Evolutionary conservation across 2,329 filamentous ascomycete genomes (phyloP), one percentile per base, ranked within the genome.

Genomic region (Dactylellina cionopaga): DNA sequence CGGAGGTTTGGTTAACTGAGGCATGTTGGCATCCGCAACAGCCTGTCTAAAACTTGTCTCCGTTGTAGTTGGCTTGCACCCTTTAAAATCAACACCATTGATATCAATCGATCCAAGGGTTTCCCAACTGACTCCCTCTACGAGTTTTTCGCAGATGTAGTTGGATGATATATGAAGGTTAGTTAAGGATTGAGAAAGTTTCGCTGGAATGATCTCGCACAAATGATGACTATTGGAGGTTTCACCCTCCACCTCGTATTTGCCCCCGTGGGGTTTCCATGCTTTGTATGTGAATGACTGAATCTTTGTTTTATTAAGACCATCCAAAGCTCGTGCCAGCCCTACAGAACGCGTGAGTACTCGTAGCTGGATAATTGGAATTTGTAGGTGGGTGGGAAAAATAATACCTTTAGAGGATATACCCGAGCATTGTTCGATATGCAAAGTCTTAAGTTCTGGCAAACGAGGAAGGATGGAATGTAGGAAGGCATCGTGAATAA

Each of bases 141-240:
- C n/a, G 19, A 71, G 58, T 17, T 56, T 64, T 4, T 64, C 66
- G n/a, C 66, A 71, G 10, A 71, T 43, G 17, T 25, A 49, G 33
- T 58, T 22, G 1, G 33, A 46, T 1, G 25, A 24, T 13, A 71
- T 22, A 10, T 37, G 13, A 17, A 71, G 59, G 9, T 58, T 25
- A n/a, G 43, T 13, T 5, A 71, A 51, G 19, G 24, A 35, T 6
- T 44, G 37, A 11, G 56, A 52, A 9, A 71, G 43, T n/a, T 64
- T 71, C 24, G n/a, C 3, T 1, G 66, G 24, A 4, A 71, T 41
- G 1, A 41, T 35, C 9, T 63, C 58, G 19, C 66, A 71, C 9
- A 71, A 13, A 44, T 71, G 66, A 29, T 41, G 1, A 3, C 17
- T 35, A 25, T 54, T 11, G 11, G 31, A 3, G 6, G 13, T 39